Evolutionary conservation across 805 yeast species (phyloP), one percentile per base, ranked within the genome.

Genomic region (Hanseniaspora vineae): DNA sequence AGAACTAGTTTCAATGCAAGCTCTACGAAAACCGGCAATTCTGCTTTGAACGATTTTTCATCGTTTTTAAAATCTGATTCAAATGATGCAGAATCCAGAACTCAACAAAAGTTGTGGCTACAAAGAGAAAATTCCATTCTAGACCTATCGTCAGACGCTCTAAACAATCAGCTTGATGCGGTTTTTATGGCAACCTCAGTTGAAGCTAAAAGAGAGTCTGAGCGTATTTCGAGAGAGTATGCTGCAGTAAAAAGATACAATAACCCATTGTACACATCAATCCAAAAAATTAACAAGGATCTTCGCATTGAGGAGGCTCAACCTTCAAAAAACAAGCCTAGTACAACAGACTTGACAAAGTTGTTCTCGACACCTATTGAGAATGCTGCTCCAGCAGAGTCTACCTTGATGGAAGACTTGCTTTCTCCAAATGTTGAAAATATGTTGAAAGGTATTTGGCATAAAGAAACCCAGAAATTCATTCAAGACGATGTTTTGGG

Each of bases 31-130:
- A 8, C 29, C 6, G 29, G 29, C 29, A 23, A 23, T 4, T 8
- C 29, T 23, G 29, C 44, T 5, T 48, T 61, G 17, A 64, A 64
- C 39, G 68, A 71, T 50, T 72, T 73, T 53, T 60, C 67, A 11
- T 66, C 68, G 39, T 71, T 68, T 58, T 55, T 73, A 47, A 65
- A 65, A 51, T 46, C 67, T 2, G 68, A 65, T 39, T 54, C 62
- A 49, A 51, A 61, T 1, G 67, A 66, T 46, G 60, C 67, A 31
- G 84, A 80, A 51, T 78, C 85, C 1, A 71, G 95, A 65, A 84
- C 95, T 0, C 95, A 86, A 58, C 92, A 84, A 58, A 75, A 80
- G 52, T 70, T 87, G 46, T 85, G 95, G 95, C 66, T 86, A 33
- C 95, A 84, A 60, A 69, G 90, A 53, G 90, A 84, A 54, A 81